Evolutionary conservation across 176 grass and related monocot species (phyloP).

Genomic region (Oryza brachyantha): DNA sequence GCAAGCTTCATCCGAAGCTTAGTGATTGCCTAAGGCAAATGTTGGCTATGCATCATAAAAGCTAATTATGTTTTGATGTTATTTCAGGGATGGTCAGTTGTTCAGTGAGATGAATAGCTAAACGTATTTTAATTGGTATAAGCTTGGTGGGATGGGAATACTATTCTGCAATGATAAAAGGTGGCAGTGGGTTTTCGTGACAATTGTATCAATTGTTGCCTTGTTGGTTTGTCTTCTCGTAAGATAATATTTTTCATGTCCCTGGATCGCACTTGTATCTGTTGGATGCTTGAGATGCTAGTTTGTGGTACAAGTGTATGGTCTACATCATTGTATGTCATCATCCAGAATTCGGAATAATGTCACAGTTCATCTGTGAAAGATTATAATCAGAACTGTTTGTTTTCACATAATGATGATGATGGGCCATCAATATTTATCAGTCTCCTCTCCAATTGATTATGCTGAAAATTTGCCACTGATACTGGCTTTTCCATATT

Average conservation of each 20-base stretch:
- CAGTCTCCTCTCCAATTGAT: background rate
- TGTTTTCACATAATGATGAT: slow-evolving; percentile 36
- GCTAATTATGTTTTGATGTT: slow-evolving; percentile 21
- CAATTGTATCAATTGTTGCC: slow-evolving; percentile 30
- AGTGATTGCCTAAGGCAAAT: slow-evolving; percentile 7
- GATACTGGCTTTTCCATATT: slow-evolving; percentile 18
- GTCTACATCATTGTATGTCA: slow-evolving; percentile 23
- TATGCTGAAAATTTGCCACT: slow-evolving; percentile 28
- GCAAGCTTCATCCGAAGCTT: slow-evolving; percentile 23
- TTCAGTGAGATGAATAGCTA: slow-evolving; percentile 4
- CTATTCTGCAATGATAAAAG: slow-evolving; percentile 38
- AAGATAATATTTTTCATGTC: slow-evolving; percentile 23
- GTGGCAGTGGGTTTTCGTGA: slow-evolving; percentile 18
- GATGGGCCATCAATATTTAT: background rate
- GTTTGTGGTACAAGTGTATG: slow-evolving; percentile 48
- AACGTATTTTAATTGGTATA: slow-evolving; percentile 14
- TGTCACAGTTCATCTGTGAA: slow-evolving; percentile 15
- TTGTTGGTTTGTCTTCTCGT: slow-evolving; percentile 26
- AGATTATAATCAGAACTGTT: slow-evolving; percentile 23
- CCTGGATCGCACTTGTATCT: background rate
- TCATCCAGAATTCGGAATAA: slow-evolving; percentile 41
- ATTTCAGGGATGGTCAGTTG: slow-evolving; percentile 4
- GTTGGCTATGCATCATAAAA: slow-evolving; percentile 1
- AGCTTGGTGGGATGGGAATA: slow-evolving; percentile 32
- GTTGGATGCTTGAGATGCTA: slow-evolving; percentile 34